Evolutionary conservation across 257 asterid species (phyloP), one percentile per base, ranked within the genome.

Genomic region (Fraxinus anomala): DNA sequence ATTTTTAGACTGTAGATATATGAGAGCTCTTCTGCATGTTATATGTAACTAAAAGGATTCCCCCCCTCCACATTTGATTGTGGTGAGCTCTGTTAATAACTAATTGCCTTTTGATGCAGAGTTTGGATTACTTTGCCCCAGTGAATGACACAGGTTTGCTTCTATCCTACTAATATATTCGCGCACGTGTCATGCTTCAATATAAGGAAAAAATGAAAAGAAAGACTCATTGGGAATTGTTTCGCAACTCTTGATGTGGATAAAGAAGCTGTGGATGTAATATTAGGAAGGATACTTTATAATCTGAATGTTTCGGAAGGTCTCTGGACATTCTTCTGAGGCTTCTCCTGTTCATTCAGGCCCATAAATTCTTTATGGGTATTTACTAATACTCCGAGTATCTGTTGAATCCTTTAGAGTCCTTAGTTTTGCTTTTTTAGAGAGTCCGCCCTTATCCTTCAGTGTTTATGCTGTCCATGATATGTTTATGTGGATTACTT

Each of bases 101-200:
- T 42, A 73, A 24, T 54, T 81, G 42, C 72, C 72, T 17, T 67
- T 78, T 83, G 84, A 21, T 87, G 89, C 96, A 93, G 98, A 97
- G 79, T 42, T 66, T 82, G 66, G 79, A 84, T 69, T 86, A 83
- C 80, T 80, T 88, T 24, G 86, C 87, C 68, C 85, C 84, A 51
- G 92, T 83, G 65, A 73, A 86, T 63, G 96, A 93, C 82, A 90
- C 97, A 91, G 98, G 98, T 91, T 80, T 77, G 67, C 67, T 51
- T 79, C 81, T 79, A 42, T 80, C 72, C 70, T 54, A 24, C 68
- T 71, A 54, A 66, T 56, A 40, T 26, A 79, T 78, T 37, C 47
- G 12, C 17, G n/a, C 70, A 37, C 39, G 67, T 70, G 24, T 34
- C 78, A 28, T 26, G 59, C 76, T 76, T 77, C 72, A 49, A 36